Base-by-base conservation (phyloP, 176 grass and related monocot species). In the Eremochloa ophiuroides region DNA sequence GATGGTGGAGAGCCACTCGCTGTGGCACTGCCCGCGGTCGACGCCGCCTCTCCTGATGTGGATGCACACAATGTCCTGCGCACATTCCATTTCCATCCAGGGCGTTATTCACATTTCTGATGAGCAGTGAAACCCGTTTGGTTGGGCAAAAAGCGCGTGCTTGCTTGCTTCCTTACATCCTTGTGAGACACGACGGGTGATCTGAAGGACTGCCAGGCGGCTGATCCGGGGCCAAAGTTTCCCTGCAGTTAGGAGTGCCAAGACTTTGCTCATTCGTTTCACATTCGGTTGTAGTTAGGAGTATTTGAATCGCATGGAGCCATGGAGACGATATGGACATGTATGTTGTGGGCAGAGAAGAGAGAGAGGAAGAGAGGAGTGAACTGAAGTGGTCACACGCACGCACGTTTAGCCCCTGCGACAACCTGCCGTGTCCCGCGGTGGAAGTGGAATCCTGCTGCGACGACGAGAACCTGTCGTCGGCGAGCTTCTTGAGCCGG, bases 41-140 rank as follows among this genome's bases (percentile, higher is more conserved):
- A 87, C 34, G 37, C 94, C 94, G 17, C 94, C 94, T 62, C 82
- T 84, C 53, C 94, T 92, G n/a, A 97, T 80, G 77, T 88, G 85
- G 28, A 90, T 70, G 17, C 87, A 72, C 62, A 94, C 83, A 27
- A 97, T 37, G 71, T 97, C 85, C 93, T 95, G 46, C 10, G 74
- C 18, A 35, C 34, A 5, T 35, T 35, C 34, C 1, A 35, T n/a
- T n/a, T n/a, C n/a, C n/a, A n/a, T n/a, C 7, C 50, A 51, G 18
- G 5, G 18, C 1, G 48, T 18, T 51, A 16, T 48, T 16, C 37
- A 56, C 22, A 56, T 56, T 56, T 56, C 6, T 56, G 53, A 56
- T 20, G 27, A 42, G 16, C 42, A 51, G 37, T 41, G 71, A 26
- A 20, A n/a, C n/a, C n/a, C n/a, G n/a, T n/a, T 29, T 13, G 3